Evolutionary conservation across 192 early-diverging fungal species (phyloP).

Genomic region (Paraglomus brasilianum): DNA sequence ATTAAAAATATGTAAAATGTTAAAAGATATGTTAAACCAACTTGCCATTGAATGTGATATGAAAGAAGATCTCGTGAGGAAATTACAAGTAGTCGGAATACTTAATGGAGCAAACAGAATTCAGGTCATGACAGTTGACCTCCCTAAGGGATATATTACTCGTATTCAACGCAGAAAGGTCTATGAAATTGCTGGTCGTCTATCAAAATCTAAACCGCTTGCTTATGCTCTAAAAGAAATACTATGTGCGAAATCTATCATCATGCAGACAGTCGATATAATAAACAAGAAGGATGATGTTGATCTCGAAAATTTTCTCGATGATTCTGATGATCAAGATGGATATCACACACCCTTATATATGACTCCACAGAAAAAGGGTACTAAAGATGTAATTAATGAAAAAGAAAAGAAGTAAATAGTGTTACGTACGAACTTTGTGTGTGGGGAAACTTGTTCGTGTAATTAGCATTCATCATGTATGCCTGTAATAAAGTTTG

Average conservation of each 20-base stretch:
- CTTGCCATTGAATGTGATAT: slow-evolving; percentile 1
- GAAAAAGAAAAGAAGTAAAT: too few relatives aligned
- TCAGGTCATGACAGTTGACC: neutral
- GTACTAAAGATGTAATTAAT: too few relatives aligned
- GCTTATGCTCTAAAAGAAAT: neutral
- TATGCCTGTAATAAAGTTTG: too few relatives aligned
- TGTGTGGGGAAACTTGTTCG: too few relatives aligned
- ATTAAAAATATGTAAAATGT: too few relatives aligned
- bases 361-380: too few relatives aligned
- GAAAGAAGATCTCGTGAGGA: slow-evolving; percentile 21
- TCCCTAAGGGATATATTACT: neutral
- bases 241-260: slow-evolving; percentile 8
- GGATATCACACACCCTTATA: neutral
- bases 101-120: neutral
- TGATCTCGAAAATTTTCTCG: slow-evolving; percentile 2
- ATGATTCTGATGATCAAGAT: slow-evolving; percentile 19
- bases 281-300: slow-evolving; percentile 7
- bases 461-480: too few relatives aligned
- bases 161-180: neutral
- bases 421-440: too few relatives aligned
- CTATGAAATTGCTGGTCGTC: neutral
- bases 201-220: slow-evolving; percentile 1
- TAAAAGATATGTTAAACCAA: slow-evolving; percentile 17
- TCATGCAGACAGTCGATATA: neutral
- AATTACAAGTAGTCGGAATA: slow-evolving; percentile 16